Conservation (phyloP, 1,284 basidiomycete species). For the Apiotrichum domesticum region DNA sequence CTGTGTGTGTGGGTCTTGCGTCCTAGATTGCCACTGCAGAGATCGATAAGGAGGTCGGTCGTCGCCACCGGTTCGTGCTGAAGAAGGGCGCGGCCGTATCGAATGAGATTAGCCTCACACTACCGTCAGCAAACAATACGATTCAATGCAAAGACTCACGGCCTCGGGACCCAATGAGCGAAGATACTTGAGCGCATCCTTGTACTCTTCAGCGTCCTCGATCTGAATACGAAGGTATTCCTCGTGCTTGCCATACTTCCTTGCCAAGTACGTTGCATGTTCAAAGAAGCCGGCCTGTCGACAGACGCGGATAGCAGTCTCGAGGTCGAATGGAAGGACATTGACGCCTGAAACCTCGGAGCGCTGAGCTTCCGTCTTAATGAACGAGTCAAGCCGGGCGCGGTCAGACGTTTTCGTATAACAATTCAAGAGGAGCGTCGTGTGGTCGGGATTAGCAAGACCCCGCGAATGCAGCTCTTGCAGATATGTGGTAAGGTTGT, state of each 20-base stretch:
- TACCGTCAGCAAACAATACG: constrained; percentile 34
- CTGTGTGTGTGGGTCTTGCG: constrained; percentile 16
- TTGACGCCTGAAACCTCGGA: constrained; percentile 50
- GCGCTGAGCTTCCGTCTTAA: constrained; percentile 67
- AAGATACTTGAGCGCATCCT: constrained; percentile 75
- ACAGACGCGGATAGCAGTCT: constrained; percentile 93
- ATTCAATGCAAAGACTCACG: neutral
- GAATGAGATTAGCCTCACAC: constrained; percentile 67
- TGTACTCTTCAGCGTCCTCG: constrained; percentile 79
- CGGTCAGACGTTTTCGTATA: constrained; percentile 96
- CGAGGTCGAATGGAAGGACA: constrained; percentile 90
- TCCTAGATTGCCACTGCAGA: constrained; percentile 66
- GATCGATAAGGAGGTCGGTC: constrained; percentile 82
- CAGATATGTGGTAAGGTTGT: constrained; percentile 88
- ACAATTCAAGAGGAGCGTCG: constrained; percentile 88
- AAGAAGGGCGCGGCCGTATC: constrained; percentile 78
- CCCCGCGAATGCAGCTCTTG: constrained; percentile 87
- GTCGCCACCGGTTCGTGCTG: constrained; percentile 77
- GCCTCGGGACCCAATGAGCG: constrained; percentile 67
- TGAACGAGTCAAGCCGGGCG: constrained; percentile 79
- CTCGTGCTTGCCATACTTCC: constrained; percentile 82
- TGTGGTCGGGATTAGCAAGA: constrained; percentile 92
- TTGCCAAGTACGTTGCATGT: constrained; percentile 89
- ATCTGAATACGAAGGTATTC: constrained; percentile 92
- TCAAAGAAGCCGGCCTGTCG: constrained; percentile 93